Conservation (phyloP, 2,329 filamentous ascomycete species). For the Cucurbitaria berberidis region DNA sequence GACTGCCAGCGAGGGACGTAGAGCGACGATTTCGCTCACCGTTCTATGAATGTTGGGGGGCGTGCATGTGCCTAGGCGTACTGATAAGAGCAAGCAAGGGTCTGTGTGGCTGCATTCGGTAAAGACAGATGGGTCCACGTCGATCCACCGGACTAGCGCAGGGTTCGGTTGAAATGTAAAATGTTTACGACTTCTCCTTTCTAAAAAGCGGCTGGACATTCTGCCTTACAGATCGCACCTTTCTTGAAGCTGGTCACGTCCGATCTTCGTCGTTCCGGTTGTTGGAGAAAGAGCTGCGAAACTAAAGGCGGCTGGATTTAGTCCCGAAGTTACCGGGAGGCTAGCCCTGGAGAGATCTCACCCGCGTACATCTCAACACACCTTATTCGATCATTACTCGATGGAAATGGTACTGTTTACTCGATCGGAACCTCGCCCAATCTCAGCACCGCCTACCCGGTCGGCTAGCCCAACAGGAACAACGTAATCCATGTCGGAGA, state of each 20-base stretch:
- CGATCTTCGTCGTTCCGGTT: constrained; percentile 1
- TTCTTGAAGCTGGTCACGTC: not conserved
- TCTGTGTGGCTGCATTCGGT: constrained; percentile 14
- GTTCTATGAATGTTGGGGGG: constrained; percentile 8
- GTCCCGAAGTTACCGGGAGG: constrained; percentile 28
- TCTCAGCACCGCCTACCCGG: constrained; percentile 16
- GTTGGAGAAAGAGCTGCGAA: constrained; percentile 1
- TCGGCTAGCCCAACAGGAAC: constrained; percentile 16
- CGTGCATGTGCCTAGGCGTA: constrained; percentile 17
- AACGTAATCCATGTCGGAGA: constrained; percentile 28
- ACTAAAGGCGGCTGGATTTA: constrained; percentile 12
- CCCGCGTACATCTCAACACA: constrained; percentile 33
- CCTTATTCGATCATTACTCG: constrained; percentile 38
- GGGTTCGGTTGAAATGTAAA: constrained; percentile 24
- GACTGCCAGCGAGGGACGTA: not conserved
- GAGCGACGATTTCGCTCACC: not conserved
- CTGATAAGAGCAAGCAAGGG: constrained; percentile 32
- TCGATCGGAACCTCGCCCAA: constrained; percentile 28
- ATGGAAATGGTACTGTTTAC: constrained; percentile 30
- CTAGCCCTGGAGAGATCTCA: constrained; percentile 34
- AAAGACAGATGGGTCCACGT: constrained; percentile 28
- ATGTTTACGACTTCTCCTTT: not conserved
- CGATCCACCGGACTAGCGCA: constrained; percentile 38
- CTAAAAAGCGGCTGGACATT: not conserved
- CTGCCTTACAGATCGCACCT: not conserved